These are phyloP conservation scores for Erysimum cheiranthoides DNA, from an alignment of 345 rosid species.

Conservation along the genomic window DNA sequence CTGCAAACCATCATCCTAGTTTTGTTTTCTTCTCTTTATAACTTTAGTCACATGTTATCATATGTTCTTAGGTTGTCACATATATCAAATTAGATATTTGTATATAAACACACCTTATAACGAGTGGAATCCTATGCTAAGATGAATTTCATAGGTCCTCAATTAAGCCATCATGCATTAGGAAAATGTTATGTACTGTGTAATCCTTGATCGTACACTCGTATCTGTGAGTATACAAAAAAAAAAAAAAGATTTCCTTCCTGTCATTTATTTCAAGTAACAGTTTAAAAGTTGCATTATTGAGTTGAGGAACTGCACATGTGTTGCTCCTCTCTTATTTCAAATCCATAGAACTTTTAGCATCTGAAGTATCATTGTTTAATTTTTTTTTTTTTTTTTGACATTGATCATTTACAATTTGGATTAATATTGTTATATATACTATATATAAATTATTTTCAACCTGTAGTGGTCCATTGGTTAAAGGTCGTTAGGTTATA, in stretches of 20 bases:
- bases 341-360: not conserved
- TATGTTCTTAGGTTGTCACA: slow-evolving; percentile 22
- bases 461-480: not conserved
- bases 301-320: slow-evolving; percentile 38
- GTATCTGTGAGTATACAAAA: not conserved
- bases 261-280: slow-evolving; percentile 2
- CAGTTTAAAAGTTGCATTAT: slow-evolving; percentile 36
- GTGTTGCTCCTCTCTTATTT: slow-evolving; percentile 35
- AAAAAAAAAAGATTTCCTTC: not conserved
- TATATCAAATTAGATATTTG: slow-evolving; percentile 1
- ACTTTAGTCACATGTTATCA: slow-evolving; percentile 14
- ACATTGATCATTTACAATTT: not conserved
- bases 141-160: not conserved
- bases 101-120: not conserved
- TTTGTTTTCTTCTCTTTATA: not conserved
- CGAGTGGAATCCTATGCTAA: slow-evolving; percentile 8
- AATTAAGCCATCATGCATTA: slow-evolving; percentile 12
- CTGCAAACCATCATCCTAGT: not conserved
- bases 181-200: not conserved
- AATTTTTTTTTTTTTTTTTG: not conserved
- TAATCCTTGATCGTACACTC: slow-evolving; percentile 4
- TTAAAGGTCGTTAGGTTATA: slow-evolving; percentile 2
- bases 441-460: not conserved
- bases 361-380: slow-evolving; percentile 12
- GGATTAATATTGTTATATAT: not conserved